Base-by-base conservation (phyloP, 1,139 yeast genomes). In the Pichia sp. region DNA sequence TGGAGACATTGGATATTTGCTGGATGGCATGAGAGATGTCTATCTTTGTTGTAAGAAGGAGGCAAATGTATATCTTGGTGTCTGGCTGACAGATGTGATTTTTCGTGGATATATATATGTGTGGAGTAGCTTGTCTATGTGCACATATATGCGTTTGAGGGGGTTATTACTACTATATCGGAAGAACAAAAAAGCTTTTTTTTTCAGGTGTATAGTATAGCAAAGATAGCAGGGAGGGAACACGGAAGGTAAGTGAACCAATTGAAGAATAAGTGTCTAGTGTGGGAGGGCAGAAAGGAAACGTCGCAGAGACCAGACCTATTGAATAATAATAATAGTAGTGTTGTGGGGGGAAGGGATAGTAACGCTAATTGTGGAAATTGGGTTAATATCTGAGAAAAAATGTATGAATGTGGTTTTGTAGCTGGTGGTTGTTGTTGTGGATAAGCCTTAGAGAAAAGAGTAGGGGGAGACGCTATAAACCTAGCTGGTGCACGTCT, bases 1-100 rank as follows among this genome's bases (percentile, higher is more conserved):
- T 1, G 73, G 70, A 2, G 71, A 64, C 36, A 65, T 65, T 16
- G 67, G 70, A 52, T 62, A 69, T 55, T 70, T 70, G 41, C 58
- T 60, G 12, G 62, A 56, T 9, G 51, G 51, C 56, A 54, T 53
- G 7, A 16, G 42, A 39, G 23, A 10, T 19, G 39, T 34, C 19
- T 34, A 34, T n/a, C 16, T n/a, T 18, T 34, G 39, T 34, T 34
- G 39, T 6, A 13, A 13, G 6, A n/a, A 34, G 39, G 5, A 34
- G 39, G 39, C 10, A 9, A 25, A 25, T 25, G 28, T 9, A 9
- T 25, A 25, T 25, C 28, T 25, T 6, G 9, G 9, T n/a, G 39
- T 18, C 6, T 13, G 19, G 39, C 10, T 34, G 12, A 34, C 19
- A 7, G 16, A n/a, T 7, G 5, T 5, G 13, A n/a, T 12, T 34